Conservation (phyloP, 2,329 filamentous ascomycete species). For the Ceratocystis colombiana region DNA sequence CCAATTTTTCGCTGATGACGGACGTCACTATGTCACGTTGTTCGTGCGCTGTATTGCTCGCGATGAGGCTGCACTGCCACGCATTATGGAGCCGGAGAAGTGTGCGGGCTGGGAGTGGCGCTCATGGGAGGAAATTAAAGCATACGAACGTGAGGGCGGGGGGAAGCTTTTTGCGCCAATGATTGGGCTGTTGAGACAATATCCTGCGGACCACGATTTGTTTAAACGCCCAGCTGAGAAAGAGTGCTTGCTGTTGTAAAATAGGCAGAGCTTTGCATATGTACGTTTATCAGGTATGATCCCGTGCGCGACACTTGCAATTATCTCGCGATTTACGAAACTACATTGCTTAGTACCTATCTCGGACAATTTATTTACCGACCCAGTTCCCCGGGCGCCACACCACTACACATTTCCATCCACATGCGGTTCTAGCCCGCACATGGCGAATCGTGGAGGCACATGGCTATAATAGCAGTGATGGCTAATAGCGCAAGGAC, state of each 20-base stretch:
- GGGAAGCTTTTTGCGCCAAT: constrained; percentile 26
- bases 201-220: constrained; percentile 13
- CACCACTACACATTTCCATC: constrained; percentile 41
- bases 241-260: constrained; percentile 5
- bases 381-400: constrained; percentile 42
- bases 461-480: constrained; percentile 38
- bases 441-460: constrained; percentile 44
- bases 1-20: constrained; percentile 48
- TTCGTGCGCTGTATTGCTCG: constrained; percentile 50
- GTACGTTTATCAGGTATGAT: too few species aligned
- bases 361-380: constrained; percentile 28
- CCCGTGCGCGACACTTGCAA: too few species aligned
- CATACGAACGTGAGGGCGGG: constrained; percentile 27
- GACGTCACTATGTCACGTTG: constrained; percentile 65
- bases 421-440: constrained; percentile 50
- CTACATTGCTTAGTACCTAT: not conserved
- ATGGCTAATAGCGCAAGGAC: constrained; percentile 38
- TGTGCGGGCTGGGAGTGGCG: constrained; percentile 44
- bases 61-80: constrained; percentile 40
- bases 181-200: constrained; percentile 14
- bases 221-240: constrained; percentile 12
- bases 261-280: too few species aligned
- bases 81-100: constrained; percentile 42
- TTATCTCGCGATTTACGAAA: too few species aligned
- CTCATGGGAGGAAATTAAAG: constrained; percentile 37